Evolutionary conservation across 2,329 filamentous ascomycete genomes (phyloP), one percentile per base, ranked within the genome.

Genomic region (Aureobasidium sp.): DNA sequence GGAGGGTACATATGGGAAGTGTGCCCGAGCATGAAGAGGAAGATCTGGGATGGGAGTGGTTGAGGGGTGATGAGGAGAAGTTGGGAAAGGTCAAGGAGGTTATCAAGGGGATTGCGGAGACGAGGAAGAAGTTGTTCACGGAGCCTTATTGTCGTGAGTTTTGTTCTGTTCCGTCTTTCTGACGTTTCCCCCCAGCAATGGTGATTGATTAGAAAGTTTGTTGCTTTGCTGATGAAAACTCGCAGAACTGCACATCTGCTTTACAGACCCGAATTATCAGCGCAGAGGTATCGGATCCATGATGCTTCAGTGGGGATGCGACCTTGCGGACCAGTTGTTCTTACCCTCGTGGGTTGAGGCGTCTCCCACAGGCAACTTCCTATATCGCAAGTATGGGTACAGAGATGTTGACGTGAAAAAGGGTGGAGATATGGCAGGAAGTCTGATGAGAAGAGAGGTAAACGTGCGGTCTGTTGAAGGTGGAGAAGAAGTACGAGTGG

Each of bases 261-360:
- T 70, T 60, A 74, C 71, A 2, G 64, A 70, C 33, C 74, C 74
- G 1, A 66, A 69, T 1, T 71, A 70, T 45, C 70, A 75, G 46
- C 66, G 69, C 3, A 70, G 70, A 35, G 74, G 74, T 3, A 49
- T 71, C 1, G 74, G 74, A 1, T 68, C 67, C 35, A 65, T 73
- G 37, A 65, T 77, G 29, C 67, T 75, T 31, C 64, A 69, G 23
- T 77, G 73, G 70, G 74, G 75, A 7, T 70, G 69, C 1, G 60
- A 69, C 8, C 66, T 73, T n/a, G 73, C 63, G 1, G 65, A 71
- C 35, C 64, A 65, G 38, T 66, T 74, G 43, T 69, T 65, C 38
- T 47, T 71, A 9, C 67, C 69, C 5, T 64, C 63, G 0, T 71
- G 67, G 66, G 65, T 71, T 4, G 67, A 70, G 45, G 65, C 66